Evolutionary conservation across 768 basidiomycete species (phyloP), one percentile per base, ranked within the genome.

Genomic region (Steccherinum ochraceum): DNA sequence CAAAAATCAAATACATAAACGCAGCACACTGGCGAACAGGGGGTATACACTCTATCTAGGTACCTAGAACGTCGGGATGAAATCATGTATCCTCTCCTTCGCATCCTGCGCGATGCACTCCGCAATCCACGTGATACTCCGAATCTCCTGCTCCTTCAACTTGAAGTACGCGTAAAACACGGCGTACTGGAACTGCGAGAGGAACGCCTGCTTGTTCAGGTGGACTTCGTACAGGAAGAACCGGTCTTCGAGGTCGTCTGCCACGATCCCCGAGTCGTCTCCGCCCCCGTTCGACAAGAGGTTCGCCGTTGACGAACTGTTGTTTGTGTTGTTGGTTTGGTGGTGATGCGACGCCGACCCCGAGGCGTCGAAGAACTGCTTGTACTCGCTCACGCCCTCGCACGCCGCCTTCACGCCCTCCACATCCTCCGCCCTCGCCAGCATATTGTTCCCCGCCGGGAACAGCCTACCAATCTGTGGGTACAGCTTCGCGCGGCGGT

Each of bases 61-160:
- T 40, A 46, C 55, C 81, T 72, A 93, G 66, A 92, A 92, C 55
- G 92, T 86, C 60, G 89, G 85, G 75, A 94, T 93, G 71, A 85
- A 93, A 70, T 95, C 92, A 64, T 92, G 84, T 72, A 98, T 93
- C 72, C 95, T 83, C 62, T 96, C 91, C 69, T 86, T 84, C 41
- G 93, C 93, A 71, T 95, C 86, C 74, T 97, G 95, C 7, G 93
- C 93, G 59, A 98, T 96, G 69, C 95, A 97, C 72, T 98, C 95
- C 49, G 93, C 92, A 69, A 96, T 93, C 91, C 90, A 93, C 24
- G 87, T 90, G 59, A 93, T 61, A 60, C 88, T 91, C 55, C 89
- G 75, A 54, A 92, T 87, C 71, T 93, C 90, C 72, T 91, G 87
- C 69, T 93, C 90, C 74, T 89, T 91, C 69, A 92, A 70, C 70